Conservation (phyloP, 208 protist genomes). For the Trichomonas gallinae region DNA sequence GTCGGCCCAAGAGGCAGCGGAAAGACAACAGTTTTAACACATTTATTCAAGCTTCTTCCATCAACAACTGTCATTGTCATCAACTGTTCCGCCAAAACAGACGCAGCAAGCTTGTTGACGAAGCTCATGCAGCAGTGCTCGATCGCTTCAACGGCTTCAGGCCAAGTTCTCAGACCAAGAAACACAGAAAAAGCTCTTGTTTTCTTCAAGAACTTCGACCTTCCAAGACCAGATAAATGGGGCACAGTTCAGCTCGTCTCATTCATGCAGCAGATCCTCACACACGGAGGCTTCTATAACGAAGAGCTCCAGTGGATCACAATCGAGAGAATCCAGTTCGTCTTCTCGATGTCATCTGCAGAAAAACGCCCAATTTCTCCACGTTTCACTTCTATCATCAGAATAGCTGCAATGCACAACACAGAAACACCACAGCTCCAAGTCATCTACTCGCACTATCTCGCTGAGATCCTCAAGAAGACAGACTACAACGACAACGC, state of each 20-base stretch:
- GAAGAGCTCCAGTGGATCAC: conserved; percentile 12
- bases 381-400: conserved; percentile 80
- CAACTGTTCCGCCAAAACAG: conserved; percentile 1
- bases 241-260: conserved; percentile 82
- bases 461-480: conserved; percentile 56
- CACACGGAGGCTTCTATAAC: conserved; percentile 57
- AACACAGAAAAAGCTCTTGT: conserved; percentile 70
- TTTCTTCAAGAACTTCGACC: conserved; percentile 70
- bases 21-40: not conserved
- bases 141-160: conserved; percentile 65
- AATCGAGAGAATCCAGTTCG: conserved; percentile 4
- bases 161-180: conserved; percentile 78
- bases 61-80: not conserved
- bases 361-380: conserved; percentile 32
- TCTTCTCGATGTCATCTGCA: conserved; percentile 11
- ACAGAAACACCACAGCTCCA: conserved; percentile 69
- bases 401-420: conserved; percentile 72
- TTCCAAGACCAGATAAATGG: conserved; percentile 88
- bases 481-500: not conserved
- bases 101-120: not conserved
- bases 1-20: conserved; percentile 20
- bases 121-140: conserved; percentile 62
- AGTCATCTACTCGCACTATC: conserved; percentile 71
- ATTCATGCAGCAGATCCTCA: conserved; percentile 83
- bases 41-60: not conserved